A percentile compares a stretch with the other conserved stretches of the same genome.
Evolutionary conservation across 2,329 filamentous ascomycete species (phyloP).

Genomic region (Microdochium nivale): DNA sequence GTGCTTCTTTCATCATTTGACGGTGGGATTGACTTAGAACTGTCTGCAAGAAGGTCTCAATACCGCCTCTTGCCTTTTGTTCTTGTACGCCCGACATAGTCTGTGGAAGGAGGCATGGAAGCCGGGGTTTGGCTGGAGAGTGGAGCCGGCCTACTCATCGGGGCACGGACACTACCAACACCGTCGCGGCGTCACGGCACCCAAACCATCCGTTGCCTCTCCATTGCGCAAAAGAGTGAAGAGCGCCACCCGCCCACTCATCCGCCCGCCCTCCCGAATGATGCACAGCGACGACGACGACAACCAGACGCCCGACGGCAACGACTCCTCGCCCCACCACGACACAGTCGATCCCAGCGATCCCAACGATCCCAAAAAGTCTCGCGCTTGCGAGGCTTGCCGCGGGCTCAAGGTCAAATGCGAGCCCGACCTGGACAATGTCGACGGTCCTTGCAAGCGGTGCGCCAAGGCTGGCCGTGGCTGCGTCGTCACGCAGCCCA

Average conservation of each 20-base stretch:
- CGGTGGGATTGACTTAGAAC: no score
- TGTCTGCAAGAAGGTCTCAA: no score
- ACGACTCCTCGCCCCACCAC: slow-evolving; percentile 3
- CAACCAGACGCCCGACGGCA: slow-evolving; percentile 9
- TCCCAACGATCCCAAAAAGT: slow-evolving; percentile 50
- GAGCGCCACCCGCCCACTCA: neutral
- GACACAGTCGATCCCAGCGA: slow-evolving; percentile 10
- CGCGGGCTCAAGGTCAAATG: slow-evolving; percentile 76
- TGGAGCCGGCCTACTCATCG: neutral
- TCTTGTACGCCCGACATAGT: no score
- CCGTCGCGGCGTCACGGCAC: neutral
- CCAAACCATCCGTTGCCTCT: neutral
- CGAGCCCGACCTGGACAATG: slow-evolving; percentile 59
- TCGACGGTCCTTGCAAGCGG: slow-evolving; percentile 59
- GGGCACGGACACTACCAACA: neutral
- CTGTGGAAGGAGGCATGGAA: no score
- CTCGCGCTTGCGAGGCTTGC: slow-evolving; percentile 68
- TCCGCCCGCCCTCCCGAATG: no score
- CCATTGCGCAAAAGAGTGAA: neutral
- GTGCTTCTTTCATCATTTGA: no score
- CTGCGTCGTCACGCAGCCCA: slow-evolving; percentile 69
- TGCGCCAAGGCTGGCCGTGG: slow-evolving; percentile 73
- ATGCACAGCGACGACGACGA: neutral
- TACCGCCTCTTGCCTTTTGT: no score
- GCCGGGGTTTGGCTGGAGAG: neutral